These are phyloP conservation scores for Trichoderma breve DNA, from an alignment of 2,329 filamentous ascomycete species.

Conservation along the genomic window DNA sequence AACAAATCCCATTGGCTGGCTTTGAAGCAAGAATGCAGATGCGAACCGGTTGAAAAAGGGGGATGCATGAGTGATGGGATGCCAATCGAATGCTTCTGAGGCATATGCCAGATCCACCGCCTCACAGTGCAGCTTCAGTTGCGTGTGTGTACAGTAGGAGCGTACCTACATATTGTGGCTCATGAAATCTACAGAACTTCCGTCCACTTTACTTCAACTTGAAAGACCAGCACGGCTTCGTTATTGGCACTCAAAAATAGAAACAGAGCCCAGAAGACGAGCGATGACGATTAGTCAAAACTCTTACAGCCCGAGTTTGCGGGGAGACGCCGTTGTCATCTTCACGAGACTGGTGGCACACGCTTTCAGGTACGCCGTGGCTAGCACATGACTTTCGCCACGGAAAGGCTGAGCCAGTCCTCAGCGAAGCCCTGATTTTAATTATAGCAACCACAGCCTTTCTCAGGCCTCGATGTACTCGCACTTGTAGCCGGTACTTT, in stretches of 20 bases:
- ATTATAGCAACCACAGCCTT: conserved; percentile 19
- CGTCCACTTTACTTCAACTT: neutral
- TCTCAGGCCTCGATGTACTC: neutral
- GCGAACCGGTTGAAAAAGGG: neutral
- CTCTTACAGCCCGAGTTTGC: neutral
- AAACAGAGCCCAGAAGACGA: neutral
- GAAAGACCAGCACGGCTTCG: neutral
- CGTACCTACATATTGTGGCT: neutral
- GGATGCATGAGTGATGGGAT: neutral
- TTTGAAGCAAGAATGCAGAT: neutral
- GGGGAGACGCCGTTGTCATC: neutral
- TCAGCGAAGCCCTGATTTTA: conserved; percentile 12
- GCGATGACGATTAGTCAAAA: neutral
- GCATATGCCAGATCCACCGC: neutral
- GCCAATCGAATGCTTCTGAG: neutral
- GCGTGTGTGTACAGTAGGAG: neutral
- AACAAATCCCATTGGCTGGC: neutral
- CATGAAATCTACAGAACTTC: neutral
- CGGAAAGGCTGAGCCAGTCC: conserved; percentile 9
- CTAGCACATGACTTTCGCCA: conserved; percentile 17
- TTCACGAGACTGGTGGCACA: neutral
- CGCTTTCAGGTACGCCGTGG: neutral
- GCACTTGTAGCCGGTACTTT: neutral
- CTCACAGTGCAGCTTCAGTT: neutral
- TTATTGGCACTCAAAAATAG: conserved; percentile 10